Base-by-base conservation (phyloP, 2,329 filamentous ascomycete species). In the Colletotrichum sp. region DNA sequence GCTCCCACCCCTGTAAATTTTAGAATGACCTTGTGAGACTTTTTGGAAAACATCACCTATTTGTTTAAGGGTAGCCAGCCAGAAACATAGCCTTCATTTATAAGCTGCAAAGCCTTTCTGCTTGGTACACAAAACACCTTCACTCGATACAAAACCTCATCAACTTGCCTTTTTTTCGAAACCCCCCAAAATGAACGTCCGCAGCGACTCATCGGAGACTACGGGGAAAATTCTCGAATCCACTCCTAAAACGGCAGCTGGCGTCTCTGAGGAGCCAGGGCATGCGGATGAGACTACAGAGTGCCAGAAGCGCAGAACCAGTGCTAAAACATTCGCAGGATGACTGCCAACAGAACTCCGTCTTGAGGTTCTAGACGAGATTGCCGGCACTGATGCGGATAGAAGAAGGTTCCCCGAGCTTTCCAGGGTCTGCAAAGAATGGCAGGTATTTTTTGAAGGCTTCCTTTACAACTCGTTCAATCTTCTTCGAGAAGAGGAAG, bases 21-120 rank as follows among this genome's bases (percentile, higher is more conserved):
- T n/a, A n/a, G n/a, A n/a, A n/a, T n/a, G 18, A 48, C 38, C 38
- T 48, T 48, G 38, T 48, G 18, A 12, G 38, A n/a, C 9, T 0
- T 48, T n/a, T 48, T 48, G 38, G 9, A 48, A 3, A 48, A n/a
- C 9, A 48, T 48, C 9, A 43, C 18, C 38, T 12, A 7, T n/a
- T 4, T 0, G 12, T 43, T n/a, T n/a, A 3, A 9, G 1, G 5
- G 16, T 18, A 18, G 8, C 8, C 15, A 18, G 5, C 15, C 16
- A 9, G 2, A 38, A 9, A 18, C 0, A 1, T 9, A 2, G 5
- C 8, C 16, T 4, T 38, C 8, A n/a, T 18, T 43, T 43, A 2
- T 2, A 3, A 43, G 0, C 18, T 43, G 38, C 18, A 43, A 43
- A 43, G 4, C 7, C 34, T 16, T 38, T 38, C 15, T 38, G 15